Percentiles rank a stretch among this genome's conserved stretches.
phyloP scores from a whole-genome alignment of 176 grass and related monocot species.

The Oryza glaberrima region DNA sequence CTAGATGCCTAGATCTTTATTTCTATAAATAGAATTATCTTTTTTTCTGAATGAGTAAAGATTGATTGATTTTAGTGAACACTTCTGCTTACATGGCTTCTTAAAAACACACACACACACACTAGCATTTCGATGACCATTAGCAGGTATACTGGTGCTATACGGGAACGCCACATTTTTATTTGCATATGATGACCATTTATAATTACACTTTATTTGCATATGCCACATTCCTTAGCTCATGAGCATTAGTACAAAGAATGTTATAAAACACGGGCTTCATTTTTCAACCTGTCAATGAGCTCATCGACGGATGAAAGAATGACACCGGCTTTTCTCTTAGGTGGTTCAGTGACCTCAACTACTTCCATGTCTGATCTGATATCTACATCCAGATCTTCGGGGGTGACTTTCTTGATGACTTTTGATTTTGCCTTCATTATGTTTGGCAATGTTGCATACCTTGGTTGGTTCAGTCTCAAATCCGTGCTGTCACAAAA shows the following conservation, averaged over 20 bases:
- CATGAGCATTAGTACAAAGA: not conserved
- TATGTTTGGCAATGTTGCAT: conserved; percentile 93
- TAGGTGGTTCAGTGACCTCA: conserved; percentile 76
- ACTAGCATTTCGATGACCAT: not conserved
- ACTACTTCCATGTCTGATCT: conserved; percentile 85
- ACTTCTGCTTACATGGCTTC: not conserved
- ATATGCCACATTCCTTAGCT: not conserved
- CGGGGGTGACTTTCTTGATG: conserved; percentile 79
- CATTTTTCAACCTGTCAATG: conserved; percentile 79
- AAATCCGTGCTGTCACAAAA: conserved; percentile 70
- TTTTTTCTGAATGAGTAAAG: too few species aligned
- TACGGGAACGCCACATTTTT: not conserved
- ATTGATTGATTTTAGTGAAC: too few species aligned
- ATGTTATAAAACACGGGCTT: conserved; percentile 70
- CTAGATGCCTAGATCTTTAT: too few species aligned
- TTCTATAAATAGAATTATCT: too few species aligned
- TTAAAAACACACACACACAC: not conserved
- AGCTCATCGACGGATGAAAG: conserved; percentile 82
- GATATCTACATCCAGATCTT: conserved; percentile 71
- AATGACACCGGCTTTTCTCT: conserved; percentile 88
- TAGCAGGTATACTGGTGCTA: not conserved
- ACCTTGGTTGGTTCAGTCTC: conserved; percentile 93
- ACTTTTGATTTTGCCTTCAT: conserved; percentile 99
- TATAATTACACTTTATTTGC: conserved; percentile 15
- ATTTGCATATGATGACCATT: not conserved